Evolutionary conservation across 2,329 filamentous ascomycete genomes (phyloP).

Genomic region (Aureobasidium pullulans): DNA sequence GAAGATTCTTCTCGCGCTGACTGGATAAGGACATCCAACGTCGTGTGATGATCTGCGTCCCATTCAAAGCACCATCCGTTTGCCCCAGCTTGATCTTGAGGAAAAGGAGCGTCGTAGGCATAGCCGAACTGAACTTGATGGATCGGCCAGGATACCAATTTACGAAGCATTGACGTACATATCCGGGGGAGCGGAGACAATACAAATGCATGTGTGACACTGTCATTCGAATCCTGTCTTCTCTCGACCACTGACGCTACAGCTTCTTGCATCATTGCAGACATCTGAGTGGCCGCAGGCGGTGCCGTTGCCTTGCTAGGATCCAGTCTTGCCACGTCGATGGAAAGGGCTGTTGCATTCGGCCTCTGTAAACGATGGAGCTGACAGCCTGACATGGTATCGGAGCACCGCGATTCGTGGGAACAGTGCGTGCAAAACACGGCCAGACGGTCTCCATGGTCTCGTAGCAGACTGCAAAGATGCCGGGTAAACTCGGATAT

Average conservation of each 20-base stretch:
- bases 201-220: slow-evolving; percentile 15
- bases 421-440: slow-evolving; percentile 4
- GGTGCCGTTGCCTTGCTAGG: neutral
- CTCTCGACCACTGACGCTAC: neutral
- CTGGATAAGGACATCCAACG: neutral
- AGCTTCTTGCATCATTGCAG: neutral
- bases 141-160: slow-evolving; percentile 10
- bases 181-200: slow-evolving; percentile 16
- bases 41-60: neutral
- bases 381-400: slow-evolving; percentile 6
- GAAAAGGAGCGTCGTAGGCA: neutral
- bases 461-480: slow-evolving; percentile 5
- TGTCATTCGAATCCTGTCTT: neutral
- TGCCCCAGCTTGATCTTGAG: neutral
- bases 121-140: slow-evolving; percentile 9
- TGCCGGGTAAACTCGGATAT: neutral
- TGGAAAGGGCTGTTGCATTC: neutral
- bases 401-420: neutral
- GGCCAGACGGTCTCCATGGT: slow-evolving; percentile 2
- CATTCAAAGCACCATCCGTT: slow-evolving; percentile 5
- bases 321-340: neutral
- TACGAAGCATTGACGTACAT: slow-evolving; percentile 3
- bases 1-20: neutral
- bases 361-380: slow-evolving; percentile 7
- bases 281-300: neutral